A percentile compares a stretch with the other conserved stretches of the same genome.
Conservation (phyloP, 169 alveolate species). For the Plasmodium knowlesi region DNA sequence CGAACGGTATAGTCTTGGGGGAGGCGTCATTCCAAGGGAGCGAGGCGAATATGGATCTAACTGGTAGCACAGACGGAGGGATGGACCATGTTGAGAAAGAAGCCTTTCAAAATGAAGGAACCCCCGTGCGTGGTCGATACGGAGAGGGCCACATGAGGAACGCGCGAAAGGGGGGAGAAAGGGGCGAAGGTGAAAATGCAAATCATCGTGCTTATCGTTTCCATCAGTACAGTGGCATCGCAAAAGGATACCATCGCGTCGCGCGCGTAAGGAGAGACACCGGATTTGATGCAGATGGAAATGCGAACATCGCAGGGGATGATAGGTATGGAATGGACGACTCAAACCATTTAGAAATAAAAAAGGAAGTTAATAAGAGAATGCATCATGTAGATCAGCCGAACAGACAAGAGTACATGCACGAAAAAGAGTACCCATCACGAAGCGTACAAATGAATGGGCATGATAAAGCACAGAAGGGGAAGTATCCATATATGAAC, state of each 20-base stretch:
- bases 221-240: neutral
- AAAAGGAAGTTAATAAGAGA: neutral
- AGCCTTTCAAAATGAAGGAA: neutral
- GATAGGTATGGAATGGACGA: neutral
- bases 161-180: neutral
- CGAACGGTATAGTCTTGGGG: neutral
- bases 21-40: neutral
- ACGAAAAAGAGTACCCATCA: neutral
- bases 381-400: neutral
- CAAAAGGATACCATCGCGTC: neutral
- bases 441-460: neutral
- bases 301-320: neutral
- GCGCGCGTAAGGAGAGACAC: constrained; percentile 8
- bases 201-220: neutral
- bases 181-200: neutral
- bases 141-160: neutral
- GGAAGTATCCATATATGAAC: neutral
- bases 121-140: neutral
- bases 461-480: neutral
- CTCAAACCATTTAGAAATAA: neutral
- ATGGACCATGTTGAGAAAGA: neutral
- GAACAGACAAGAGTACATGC: neutral
- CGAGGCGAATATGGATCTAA: neutral
- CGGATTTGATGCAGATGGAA: neutral
- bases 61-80: neutral